phyloP scores from a whole-genome alignment of 441 rosid species.

The Biscutella laevigata region DNA sequence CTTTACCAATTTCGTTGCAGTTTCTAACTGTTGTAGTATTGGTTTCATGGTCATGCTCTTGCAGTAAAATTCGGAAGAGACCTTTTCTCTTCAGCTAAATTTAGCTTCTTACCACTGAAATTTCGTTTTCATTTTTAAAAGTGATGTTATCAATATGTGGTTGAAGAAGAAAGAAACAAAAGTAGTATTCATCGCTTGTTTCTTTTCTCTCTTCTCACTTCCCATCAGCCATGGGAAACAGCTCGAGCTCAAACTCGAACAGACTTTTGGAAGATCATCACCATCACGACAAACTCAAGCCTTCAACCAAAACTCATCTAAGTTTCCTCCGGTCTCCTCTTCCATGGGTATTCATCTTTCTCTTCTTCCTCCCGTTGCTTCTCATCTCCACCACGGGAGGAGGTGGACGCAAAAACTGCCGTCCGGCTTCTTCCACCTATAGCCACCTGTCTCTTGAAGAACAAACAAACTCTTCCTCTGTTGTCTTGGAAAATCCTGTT shows the following conservation, averaged over 20 bases:
- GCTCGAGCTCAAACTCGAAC: constrained; percentile 12
- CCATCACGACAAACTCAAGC: constrained; percentile 6
- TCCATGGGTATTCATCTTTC: constrained; percentile 41
- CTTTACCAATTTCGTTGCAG: background rate
- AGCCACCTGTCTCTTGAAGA: constrained; percentile 16
- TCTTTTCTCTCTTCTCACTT: background rate
- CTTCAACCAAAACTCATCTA: background rate
- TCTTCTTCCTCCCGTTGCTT: constrained; percentile 39
- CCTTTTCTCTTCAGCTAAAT: constrained; percentile 13
- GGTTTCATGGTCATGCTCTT: constrained; percentile 5
- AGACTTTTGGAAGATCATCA: constrained; percentile 14
- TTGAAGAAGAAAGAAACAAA: background rate
- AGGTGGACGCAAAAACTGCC: constrained; percentile 22
- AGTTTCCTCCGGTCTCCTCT: constrained; percentile 28
- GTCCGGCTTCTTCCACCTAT: constrained; percentile 3
- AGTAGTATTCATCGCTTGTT: background rate
- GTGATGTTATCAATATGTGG: constrained; percentile 1
- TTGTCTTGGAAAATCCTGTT: background rate
- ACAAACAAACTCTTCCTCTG: constrained; percentile 28
- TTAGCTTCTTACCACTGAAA: background rate
- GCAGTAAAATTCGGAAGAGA: constrained; percentile 15
- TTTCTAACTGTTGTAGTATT: background rate
- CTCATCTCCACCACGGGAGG: constrained; percentile 45
- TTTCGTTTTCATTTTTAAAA: background rate
- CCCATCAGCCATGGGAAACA: constrained; percentile 25